These are phyloP conservation scores for Silybum marianum DNA, from an alignment of 129 eudicot species.

Conservation along the genomic window DNA sequence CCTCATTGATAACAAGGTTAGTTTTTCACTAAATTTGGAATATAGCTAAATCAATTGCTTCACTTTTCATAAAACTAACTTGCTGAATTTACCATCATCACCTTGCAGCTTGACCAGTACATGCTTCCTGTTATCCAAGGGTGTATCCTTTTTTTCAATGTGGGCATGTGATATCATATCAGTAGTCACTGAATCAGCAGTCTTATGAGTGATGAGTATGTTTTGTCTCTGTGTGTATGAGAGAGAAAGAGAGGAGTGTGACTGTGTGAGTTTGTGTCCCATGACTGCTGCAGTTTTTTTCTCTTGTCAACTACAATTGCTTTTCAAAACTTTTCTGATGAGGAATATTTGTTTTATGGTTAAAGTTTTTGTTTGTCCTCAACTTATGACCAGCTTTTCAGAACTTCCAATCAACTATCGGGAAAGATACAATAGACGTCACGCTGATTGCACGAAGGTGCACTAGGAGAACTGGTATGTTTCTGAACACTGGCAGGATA, in stretches of 20 bases:
- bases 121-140: conserved; percentile 98
- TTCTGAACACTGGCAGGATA: conserved; percentile 1
- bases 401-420: conserved; percentile 79
- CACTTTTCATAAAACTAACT: background rate
- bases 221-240: too few species aligned
- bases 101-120: conserved; percentile 92
- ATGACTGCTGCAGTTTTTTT: too few species aligned
- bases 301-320: too few species aligned
- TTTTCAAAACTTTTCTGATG: conserved; percentile 10
- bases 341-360: background rate
- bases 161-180: too few species aligned
- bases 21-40: conserved; percentile 10
- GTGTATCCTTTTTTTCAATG: conserved; percentile 69
- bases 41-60: conserved; percentile 17
- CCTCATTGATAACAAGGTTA: conserved; percentile 92
- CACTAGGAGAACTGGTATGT: conserved; percentile 81
- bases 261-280: too few species aligned
- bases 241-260: too few species aligned
- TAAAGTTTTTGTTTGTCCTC: conserved; percentile 34
- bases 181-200: too few species aligned
- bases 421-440: conserved; percentile 79
- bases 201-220: too few species aligned
- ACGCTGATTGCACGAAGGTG: conserved; percentile 93
- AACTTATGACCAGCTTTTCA: conserved; percentile 81
- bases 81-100: conserved; percentile 21